Base-by-base conservation (phyloP, 176 grass and related monocot genomes). In the Carex scoparia region DNA sequence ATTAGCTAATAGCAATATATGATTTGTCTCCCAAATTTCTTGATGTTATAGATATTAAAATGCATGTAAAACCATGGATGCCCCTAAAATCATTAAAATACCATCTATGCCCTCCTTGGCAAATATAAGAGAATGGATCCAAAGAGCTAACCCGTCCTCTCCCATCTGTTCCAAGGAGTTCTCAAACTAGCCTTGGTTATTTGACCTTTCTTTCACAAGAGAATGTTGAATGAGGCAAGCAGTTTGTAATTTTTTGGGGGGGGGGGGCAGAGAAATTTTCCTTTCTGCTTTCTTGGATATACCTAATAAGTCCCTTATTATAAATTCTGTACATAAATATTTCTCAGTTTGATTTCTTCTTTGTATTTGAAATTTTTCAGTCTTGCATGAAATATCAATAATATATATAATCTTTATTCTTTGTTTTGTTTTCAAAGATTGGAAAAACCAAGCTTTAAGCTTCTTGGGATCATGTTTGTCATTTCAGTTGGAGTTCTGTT, bases 401-500 rank as follows among this genome's bases (percentile, higher is more conserved):
- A 58, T 62, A 44, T 44, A 61, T 16, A 64, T 66, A 46, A 12
- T 84, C 71, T 85, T 19, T 12, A 33, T 79, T 78, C 10, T 93
- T 83, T 83, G 12, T 69, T 55, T 73, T 80, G 7, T 69, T 66
- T 73, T 83, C 51, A 31, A 92, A 98, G 96, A 85, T 91, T 98
- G 90, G 96, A 98, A 92, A 98, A 86, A 68, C 96, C 93, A 4
- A 98, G 93, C 67, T 84, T 94, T 84, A 95, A 90, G 75, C 86
- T 98, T 85, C 86, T 95, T 85, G 96, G 96, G 64, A 98, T 98
- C 56, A 98, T 98, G 68, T 27, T 98, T 55, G 48, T 94, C 81
- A 91, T 98, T 94, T 95, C 90, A 13, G 66, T 90, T 81, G 96
- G 96, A 88, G 89, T 98, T 81, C 87, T 98, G 75, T 86, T 98